Conservation (phyloP, 129 eudicot genomes). For the Helichrysum umbraculigerum region DNA sequence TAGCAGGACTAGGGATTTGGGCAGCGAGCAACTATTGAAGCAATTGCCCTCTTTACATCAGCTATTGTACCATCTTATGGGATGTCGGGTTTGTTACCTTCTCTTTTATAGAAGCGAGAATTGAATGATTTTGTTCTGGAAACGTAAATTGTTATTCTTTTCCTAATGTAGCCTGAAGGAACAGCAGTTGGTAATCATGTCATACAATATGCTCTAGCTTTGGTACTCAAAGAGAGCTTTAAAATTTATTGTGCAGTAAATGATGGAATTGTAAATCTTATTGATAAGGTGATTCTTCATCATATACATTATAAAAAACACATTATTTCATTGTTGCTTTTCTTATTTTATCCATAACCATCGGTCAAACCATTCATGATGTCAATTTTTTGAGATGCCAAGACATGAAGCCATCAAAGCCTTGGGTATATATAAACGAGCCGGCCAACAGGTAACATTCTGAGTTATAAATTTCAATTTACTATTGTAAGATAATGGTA, state of each 20-base stretch:
- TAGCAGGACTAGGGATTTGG: slow-evolving; percentile 82
- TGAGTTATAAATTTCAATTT: background rate
- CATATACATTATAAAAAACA: background rate
- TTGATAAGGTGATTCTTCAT: slow-evolving; percentile 73
- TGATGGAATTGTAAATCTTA: slow-evolving; percentile 89
- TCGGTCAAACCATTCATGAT: background rate
- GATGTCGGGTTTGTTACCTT: too few relatives aligned
- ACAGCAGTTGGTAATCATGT: slow-evolving; percentile 82
- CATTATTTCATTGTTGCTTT: background rate
- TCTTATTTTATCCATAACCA: slow-evolving; percentile 19
- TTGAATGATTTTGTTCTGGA: too few relatives aligned
- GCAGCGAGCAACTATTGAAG: slow-evolving; percentile 56
- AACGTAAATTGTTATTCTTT: too few relatives aligned
- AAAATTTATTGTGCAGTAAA: slow-evolving; percentile 91
- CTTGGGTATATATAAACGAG: slow-evolving; percentile 85
- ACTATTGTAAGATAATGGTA: background rate
- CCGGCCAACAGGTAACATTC: slow-evolving; percentile 82
- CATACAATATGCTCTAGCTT: slow-evolving; percentile 87
- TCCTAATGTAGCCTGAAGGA: slow-evolving; percentile 73
- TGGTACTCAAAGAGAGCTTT: slow-evolving; percentile 97
- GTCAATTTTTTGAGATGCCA: slow-evolving; percentile 98
- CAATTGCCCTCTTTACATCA: too few relatives aligned
- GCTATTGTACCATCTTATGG: background rate
- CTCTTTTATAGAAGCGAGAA: too few relatives aligned
- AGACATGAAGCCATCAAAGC: slow-evolving; percentile 98